These are phyloP conservation scores for Mallotus nudiflorus DNA, from an alignment of 345 rosid genomes.

Conservation along the genomic window DNA sequence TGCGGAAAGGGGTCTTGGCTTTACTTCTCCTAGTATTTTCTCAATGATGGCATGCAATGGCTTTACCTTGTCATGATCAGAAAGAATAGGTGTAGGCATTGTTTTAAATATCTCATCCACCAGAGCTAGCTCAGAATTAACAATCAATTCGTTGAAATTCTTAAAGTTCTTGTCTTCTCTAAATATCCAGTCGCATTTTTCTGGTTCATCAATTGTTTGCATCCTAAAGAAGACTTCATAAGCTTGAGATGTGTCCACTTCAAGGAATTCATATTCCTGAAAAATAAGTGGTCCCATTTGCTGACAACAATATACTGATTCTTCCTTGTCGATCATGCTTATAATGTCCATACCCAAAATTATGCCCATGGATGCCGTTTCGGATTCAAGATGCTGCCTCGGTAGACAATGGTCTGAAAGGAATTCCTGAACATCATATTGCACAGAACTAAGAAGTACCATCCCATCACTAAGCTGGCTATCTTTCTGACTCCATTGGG, in stretches of 20 bases:
- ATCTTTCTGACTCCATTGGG: constrained; percentile 32
- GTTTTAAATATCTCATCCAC: constrained; percentile 75
- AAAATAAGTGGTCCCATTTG: constrained; percentile 33
- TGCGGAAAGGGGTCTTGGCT: constrained; percentile 52
- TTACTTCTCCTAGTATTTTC: constrained; percentile 43
- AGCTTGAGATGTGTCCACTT: constrained; percentile 44
- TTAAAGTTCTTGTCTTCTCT: constrained; percentile 62
- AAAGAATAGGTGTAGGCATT: constrained; percentile 65
- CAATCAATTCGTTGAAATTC: constrained; percentile 64
- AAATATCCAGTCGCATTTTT: constrained; percentile 46
- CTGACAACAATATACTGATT: constrained; percentile 28
- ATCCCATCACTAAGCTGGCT: constrained; percentile 30
- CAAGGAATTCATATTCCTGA: constrained; percentile 58
- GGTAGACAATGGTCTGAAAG: constrained; percentile 47
- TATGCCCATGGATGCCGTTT: constrained; percentile 30
- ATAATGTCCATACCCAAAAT: constrained; percentile 45
- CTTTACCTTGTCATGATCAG: constrained; percentile 40
- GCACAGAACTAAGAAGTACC: constrained; percentile 48
- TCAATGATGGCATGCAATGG: constrained; percentile 45
- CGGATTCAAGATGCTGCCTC: constrained; percentile 42
- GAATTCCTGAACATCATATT: constrained; percentile 39
- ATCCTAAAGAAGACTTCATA: constrained; percentile 43
- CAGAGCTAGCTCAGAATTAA: constrained; percentile 65
- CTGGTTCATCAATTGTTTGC: constrained; percentile 41
- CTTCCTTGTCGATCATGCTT: constrained; percentile 42